These are phyloP conservation scores for Malus sylvestris DNA, from an alignment of 306 rosid genomes.

Conservation along the genomic window DNA sequence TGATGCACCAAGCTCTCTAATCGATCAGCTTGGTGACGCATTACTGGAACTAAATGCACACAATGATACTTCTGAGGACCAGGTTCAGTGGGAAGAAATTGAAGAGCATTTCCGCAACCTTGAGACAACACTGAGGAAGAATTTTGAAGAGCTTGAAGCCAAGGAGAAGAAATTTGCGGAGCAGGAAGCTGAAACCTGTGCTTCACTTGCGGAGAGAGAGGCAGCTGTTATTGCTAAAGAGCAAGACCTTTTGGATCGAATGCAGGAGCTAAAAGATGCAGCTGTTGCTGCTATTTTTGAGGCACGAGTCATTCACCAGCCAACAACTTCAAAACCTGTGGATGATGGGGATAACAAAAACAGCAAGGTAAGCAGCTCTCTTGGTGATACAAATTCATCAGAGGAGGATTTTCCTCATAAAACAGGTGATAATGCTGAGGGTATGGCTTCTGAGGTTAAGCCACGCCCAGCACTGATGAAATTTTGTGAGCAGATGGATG, in stretches of 20 bases:
- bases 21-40: constrained; percentile 53
- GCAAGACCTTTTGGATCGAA: constrained; percentile 60
- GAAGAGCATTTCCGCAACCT: constrained; percentile 54
- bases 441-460: constrained; percentile 48
- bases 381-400: constrained; percentile 45
- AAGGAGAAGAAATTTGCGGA: constrained; percentile 51
- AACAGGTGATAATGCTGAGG: constrained; percentile 47
- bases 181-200: constrained; percentile 37
- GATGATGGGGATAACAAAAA: constrained; percentile 41
- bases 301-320: constrained; percentile 43
- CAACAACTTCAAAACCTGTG: constrained; percentile 31
- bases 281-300: constrained; percentile 58
- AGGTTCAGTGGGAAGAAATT: constrained; percentile 62
- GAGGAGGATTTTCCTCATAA: constrained; percentile 50
- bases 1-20: constrained; percentile 25
- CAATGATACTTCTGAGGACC: constrained; percentile 36
- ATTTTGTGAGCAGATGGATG: constrained; percentile 69
- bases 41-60: constrained; percentile 48
- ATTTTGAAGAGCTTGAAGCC: constrained; percentile 50
- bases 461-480: constrained; percentile 53
- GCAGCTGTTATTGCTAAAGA: constrained; percentile 56
- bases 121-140: constrained; percentile 37
- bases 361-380: constrained; percentile 66
- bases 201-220: constrained; percentile 43
- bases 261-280: constrained; percentile 73